These are phyloP conservation scores for Herpetomonas tarakana DNA, from an alignment of 208 protist species.

Conservation along the genomic window DNA sequence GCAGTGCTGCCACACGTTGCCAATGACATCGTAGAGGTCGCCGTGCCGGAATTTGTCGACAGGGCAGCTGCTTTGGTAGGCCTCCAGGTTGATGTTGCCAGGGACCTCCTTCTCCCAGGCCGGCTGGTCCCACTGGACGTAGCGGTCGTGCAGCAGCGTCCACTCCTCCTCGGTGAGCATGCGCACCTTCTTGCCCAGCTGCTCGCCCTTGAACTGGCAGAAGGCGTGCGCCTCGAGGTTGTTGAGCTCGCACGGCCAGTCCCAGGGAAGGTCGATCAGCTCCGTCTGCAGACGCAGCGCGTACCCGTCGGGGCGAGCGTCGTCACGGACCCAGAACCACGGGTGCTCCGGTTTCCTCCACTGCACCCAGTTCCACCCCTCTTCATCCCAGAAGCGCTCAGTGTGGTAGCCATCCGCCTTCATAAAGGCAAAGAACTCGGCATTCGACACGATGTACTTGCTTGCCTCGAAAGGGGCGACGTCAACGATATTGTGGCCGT, in stretches of 20 bases:
- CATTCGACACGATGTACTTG: constrained; percentile 95
- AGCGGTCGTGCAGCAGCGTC: constrained; percentile 82
- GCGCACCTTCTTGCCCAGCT: constrained; percentile 68
- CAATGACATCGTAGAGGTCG: constrained; percentile 90
- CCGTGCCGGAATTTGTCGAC: constrained; percentile 84
- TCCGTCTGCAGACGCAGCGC: constrained; percentile 89
- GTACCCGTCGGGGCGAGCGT: constrained; percentile 67
- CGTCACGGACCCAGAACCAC: constrained; percentile 93
- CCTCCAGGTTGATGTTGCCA: constrained; percentile 88
- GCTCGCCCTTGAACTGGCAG: constrained; percentile 90
- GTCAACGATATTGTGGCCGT: constrained; percentile 59
- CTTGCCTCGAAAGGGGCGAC: constrained; percentile 92
- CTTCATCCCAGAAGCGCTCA: constrained; percentile 93
- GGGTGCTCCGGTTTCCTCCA: constrained; percentile 91
- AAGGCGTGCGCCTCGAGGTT: constrained; percentile 95
- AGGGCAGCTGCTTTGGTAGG: constrained; percentile 78
- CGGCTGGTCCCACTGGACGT: constrained; percentile 72
- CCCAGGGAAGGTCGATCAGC: constrained; percentile 92
- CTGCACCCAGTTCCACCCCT: constrained; percentile 95
- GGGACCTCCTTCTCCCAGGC: constrained; percentile 65
- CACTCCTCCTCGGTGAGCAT: constrained; percentile 92
- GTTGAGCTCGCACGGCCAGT: constrained; percentile 96
- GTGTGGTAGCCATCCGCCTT: constrained; percentile 90
- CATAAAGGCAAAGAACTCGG: constrained; percentile 93
- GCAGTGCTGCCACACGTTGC: constrained; percentile 96